phyloP scores from a whole-genome alignment of 768 basidiomycete species.

The Gymnopilus dilepis region DNA sequence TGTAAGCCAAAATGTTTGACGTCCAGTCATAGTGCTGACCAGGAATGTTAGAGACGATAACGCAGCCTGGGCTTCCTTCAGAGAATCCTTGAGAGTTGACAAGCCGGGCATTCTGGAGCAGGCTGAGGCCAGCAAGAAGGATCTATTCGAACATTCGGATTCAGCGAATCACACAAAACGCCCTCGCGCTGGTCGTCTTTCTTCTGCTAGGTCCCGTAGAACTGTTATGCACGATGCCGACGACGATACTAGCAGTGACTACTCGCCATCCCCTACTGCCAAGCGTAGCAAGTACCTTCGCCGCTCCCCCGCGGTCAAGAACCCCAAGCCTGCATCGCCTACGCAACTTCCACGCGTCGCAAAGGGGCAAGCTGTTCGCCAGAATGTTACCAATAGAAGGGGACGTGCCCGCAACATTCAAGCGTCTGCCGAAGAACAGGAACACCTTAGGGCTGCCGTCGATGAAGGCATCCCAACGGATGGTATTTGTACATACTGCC shows the following conservation, averaged over 20 bases:
- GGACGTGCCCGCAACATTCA: conserved; percentile 54
- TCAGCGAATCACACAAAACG: background rate
- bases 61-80: background rate
- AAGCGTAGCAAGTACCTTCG: conserved; percentile 40
- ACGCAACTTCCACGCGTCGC: conserved; percentile 4
- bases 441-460: background rate
- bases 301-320: background rate
- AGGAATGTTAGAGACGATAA: too few species aligned
- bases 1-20: too few species aligned
- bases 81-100: background rate
- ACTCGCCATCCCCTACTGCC: conserved; percentile 43
- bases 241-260: conserved; percentile 39
- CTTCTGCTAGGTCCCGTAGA: background rate
- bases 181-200: background rate
- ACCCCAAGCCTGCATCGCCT: background rate
- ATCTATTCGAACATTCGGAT: background rate
- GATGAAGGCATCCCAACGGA: conserved; percentile 42
- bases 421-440: conserved; percentile 20
- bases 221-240: conserved; percentile 41
- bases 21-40: too few species aligned
- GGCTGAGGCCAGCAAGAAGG: background rate
- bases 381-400: conserved; percentile 38
- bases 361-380: conserved; percentile 25
- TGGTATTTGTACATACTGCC: conserved; percentile 42
- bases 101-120: background rate